phyloP scores from a whole-genome alignment of 1,139 yeast species.

The Blastobotrys ciferrii region DNA sequence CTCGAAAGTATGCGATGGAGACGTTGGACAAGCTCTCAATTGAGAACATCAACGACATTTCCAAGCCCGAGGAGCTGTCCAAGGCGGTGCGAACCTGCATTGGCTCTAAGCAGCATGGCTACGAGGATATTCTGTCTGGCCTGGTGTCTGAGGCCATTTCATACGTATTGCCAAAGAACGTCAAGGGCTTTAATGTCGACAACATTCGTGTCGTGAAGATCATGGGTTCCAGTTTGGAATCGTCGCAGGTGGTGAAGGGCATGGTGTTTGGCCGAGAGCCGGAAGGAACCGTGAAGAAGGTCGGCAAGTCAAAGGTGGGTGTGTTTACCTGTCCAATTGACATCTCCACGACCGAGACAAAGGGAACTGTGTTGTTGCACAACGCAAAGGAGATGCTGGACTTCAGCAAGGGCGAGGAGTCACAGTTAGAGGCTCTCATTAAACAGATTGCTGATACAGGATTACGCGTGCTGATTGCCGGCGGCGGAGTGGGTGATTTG shows the following conservation, averaged over 20 bases:
- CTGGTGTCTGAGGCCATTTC: constrained; percentile 87
- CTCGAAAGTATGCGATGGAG: constrained; percentile 69
- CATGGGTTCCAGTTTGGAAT: constrained; percentile 81
- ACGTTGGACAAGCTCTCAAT: constrained; percentile 61
- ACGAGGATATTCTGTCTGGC: constrained; percentile 70
- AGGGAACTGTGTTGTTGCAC: constrained; percentile 93
- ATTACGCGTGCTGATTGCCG: constrained; percentile 84
- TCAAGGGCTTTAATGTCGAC: constrained; percentile 77
- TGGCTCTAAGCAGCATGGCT: constrained; percentile 91
- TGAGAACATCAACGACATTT: constrained; percentile 59
- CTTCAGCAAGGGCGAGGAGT: constrained; percentile 94
- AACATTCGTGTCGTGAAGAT: constrained; percentile 92
- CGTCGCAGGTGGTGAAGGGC: constrained; percentile 84
- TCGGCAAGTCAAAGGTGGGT: constrained; percentile 75
- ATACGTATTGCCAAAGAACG: constrained; percentile 68
- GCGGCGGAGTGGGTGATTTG: constrained; percentile 87
- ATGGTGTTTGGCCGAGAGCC: constrained; percentile 99
- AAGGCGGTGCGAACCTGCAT: constrained; percentile 85
- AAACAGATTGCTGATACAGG: constrained; percentile 84
- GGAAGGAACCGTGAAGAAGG: constrained; percentile 77
- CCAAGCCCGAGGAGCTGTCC: constrained; percentile 54
- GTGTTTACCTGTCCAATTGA: constrained; percentile 93
- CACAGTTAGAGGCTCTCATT: constrained; percentile 82
- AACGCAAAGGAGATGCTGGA: constrained; percentile 96
- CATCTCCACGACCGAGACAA: constrained; percentile 91